These are phyloP conservation scores for Tubosaeta brunneosetosa DNA, from an alignment of 768 basidiomycete species.

Conservation along the genomic window DNA sequence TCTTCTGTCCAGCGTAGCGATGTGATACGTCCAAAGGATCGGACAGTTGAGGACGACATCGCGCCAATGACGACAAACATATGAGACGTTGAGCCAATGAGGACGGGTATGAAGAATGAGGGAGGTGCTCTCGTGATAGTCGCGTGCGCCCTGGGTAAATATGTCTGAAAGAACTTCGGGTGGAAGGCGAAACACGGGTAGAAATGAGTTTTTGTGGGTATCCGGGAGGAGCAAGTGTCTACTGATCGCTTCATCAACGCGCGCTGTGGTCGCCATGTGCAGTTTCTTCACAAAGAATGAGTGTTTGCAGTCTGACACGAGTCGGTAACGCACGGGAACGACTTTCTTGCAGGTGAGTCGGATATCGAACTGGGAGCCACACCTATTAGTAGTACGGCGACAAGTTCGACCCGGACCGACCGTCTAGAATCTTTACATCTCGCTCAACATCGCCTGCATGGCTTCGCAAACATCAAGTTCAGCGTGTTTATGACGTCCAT, in stretches of 20 bases:
- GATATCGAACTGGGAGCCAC: no score
- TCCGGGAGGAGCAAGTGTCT: neutral
- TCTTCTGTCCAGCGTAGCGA: neutral
- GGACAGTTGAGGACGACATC: constrained; percentile 36
- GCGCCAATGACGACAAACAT: constrained; percentile 35
- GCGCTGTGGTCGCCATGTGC: neutral
- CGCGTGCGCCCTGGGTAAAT: neutral
- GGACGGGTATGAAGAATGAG: neutral
- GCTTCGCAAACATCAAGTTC: no score
- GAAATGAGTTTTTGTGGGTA: neutral
- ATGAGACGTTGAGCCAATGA: constrained; percentile 7
- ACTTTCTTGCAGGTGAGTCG: no score
- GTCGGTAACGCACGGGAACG: no score
- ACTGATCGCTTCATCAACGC: neutral
- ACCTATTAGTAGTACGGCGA: no score
- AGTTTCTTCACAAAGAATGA: neutral
- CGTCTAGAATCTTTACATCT: no score
- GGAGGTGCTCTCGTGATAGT: neutral
- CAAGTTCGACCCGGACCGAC: no score
- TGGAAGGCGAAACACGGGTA: neutral
- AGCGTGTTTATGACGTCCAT: no score
- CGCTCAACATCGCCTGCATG: no score
- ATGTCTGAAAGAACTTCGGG: neutral
- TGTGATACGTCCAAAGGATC: neutral
- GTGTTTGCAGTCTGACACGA: neutral